Conservation (phyloP, 805 yeast species). For the Wickerhamiella nectarea region DNA sequence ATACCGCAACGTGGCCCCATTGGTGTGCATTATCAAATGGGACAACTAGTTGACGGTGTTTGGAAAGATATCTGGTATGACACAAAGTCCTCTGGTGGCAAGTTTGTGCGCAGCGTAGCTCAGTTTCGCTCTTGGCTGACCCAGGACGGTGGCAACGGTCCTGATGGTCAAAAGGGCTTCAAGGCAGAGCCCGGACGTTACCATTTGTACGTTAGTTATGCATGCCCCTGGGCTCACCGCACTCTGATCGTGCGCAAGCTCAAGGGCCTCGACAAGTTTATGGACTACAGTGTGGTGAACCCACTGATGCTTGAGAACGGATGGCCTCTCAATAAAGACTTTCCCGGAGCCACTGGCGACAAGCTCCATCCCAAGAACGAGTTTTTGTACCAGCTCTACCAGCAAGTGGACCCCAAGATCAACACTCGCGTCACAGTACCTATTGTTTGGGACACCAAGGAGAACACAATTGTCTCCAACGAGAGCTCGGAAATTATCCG, state of each 20-base stretch:
- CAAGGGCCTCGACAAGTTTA: conserved; percentile 48
- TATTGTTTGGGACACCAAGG: conserved; percentile 79
- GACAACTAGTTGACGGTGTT: conserved; percentile 21
- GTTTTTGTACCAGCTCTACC: conserved; percentile 59
- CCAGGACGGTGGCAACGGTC: conserved; percentile 11
- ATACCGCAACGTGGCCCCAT: no score
- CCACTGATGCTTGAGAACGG: conserved; percentile 83
- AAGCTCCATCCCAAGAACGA: conserved; percentile 40
- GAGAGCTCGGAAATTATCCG: conserved; percentile 85
- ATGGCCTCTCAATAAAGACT: conserved; percentile 63
- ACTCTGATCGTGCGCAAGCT: conserved; percentile 57
- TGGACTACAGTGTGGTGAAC: conserved; percentile 58
- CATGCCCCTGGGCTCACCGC: conserved; percentile 97
- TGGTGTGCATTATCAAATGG: conserved; percentile 12
- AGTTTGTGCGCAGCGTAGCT: conserved; percentile 18
- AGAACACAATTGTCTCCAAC: conserved; percentile 73
- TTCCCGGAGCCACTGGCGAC: conserved; percentile 40
- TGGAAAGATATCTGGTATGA: conserved; percentile 23
- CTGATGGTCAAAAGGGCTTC: conserved; percentile 26
- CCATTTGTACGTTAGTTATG: conserved; percentile 72
- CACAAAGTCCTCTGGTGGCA: conserved; percentile 20
- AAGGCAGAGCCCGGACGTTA: conserved; percentile 70
- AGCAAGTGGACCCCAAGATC: conserved; percentile 61
- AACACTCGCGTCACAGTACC: conserved; percentile 85
- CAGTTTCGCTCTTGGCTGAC: conserved; percentile 19